Evolutionary conservation across 306 rosid species (phyloP).

Genomic region (Corylus americana): DNA sequence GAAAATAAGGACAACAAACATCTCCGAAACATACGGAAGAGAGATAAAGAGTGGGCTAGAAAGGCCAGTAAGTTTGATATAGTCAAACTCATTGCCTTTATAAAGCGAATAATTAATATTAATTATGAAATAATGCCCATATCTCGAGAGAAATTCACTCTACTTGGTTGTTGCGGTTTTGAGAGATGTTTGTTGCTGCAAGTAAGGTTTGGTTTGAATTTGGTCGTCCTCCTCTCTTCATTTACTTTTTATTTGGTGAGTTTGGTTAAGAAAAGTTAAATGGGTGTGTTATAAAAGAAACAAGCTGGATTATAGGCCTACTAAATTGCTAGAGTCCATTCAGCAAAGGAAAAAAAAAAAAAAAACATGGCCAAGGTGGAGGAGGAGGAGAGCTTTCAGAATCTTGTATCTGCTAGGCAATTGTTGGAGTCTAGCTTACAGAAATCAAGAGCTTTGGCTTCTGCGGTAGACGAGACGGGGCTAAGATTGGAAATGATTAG

Average conservation of each 20-base stretch:
- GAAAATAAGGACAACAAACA: too few relatives aligned
- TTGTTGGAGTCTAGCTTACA: conserved; percentile 55
- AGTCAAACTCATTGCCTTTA: too few relatives aligned
- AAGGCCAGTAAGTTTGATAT: too few relatives aligned
- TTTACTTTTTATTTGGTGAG: conserved; percentile 62
- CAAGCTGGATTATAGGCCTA: conserved; percentile 10
- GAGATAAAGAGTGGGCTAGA: too few relatives aligned
- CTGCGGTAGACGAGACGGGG: conserved; percentile 49
- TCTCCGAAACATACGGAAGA: too few relatives aligned
- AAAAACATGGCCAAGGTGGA: conserved; percentile 33
- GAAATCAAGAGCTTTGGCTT: conserved; percentile 48
- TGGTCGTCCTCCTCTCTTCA: conserved; percentile 17
- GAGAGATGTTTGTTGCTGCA: conserved; percentile 47
- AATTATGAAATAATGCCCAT: background rate
- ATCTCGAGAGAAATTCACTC: conserved; percentile 23
- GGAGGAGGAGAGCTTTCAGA: conserved; percentile 39
- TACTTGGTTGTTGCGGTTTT: conserved; percentile 59
- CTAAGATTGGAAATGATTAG: conserved; percentile 49
- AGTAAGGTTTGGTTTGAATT: conserved; percentile 75
- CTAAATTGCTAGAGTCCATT: conserved; percentile 33
- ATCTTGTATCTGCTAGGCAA: conserved; percentile 47
- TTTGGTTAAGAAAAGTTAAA: conserved; percentile 67
- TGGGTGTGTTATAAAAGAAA: background rate
- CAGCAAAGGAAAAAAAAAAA: conserved; percentile 9
- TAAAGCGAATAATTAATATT: too few relatives aligned